Conservation (phyloP, 169 alveolate species). For the Eimeria sp. region DNA sequence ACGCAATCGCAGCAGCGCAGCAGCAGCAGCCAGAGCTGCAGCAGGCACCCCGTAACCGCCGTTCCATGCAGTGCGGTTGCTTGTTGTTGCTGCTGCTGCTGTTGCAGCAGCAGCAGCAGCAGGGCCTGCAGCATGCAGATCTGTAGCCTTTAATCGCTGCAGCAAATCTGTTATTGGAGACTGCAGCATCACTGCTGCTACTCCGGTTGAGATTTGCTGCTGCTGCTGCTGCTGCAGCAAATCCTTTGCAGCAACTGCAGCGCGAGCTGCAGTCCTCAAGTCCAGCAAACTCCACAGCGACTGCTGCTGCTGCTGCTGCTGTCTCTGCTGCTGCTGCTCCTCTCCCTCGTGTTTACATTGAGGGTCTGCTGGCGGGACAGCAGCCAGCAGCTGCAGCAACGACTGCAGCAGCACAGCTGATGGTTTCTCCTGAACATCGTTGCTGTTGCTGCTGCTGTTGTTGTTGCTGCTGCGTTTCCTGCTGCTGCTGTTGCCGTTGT, state of each 20-base stretch:
- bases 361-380: neutral
- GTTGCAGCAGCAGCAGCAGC: conserved; percentile 27
- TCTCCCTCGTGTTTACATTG: neutral
- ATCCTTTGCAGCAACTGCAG: conserved; percentile 59
- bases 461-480: neutral
- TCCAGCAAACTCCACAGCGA: conserved; percentile 14
- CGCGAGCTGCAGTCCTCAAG: conserved; percentile 42
- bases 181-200: neutral
- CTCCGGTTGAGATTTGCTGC: neutral
- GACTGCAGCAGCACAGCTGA: conserved; percentile 26
- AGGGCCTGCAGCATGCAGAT: neutral
- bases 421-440: neutral
- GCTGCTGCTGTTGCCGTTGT: conserved; percentile 33
- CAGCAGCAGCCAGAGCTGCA: conserved; percentile 65
- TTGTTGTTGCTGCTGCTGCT: conserved; percentile 14
- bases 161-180: neutral
- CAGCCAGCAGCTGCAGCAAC: conserved; percentile 49
- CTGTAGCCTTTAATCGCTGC: neutral
- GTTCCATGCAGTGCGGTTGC: neutral
- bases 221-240: conserved; percentile 58
- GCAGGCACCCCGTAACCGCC: conserved; percentile 5
- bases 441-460: neutral
- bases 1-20: conserved; percentile 46
- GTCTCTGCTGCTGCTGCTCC: conserved; percentile 41
- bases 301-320: conserved; percentile 13